These are phyloP conservation scores for Plantago major DNA, from an alignment of 257 asterid genomes.

Conservation along the genomic window DNA sequence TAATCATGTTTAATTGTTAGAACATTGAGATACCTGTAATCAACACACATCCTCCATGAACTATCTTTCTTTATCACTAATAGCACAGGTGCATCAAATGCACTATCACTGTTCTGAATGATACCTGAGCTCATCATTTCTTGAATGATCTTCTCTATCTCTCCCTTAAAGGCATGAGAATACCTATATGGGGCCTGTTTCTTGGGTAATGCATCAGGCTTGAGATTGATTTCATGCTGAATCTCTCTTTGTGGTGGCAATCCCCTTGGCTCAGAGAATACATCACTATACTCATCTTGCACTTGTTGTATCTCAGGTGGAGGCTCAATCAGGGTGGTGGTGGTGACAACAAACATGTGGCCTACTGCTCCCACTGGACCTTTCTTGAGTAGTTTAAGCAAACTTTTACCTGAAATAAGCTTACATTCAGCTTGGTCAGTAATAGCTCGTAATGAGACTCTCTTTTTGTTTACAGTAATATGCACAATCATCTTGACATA, in stretches of 20 bases:
- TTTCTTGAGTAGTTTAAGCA: too few relatives aligned
- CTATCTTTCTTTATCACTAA: neutral
- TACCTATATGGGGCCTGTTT: neutral
- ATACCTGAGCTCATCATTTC: neutral
- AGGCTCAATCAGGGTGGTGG: too few relatives aligned
- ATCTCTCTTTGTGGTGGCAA: neutral
- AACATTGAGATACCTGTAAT: too few relatives aligned
- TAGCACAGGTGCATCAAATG: neutral
- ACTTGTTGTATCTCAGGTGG: neutral
- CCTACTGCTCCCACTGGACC: too few relatives aligned
- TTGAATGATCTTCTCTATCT: neutral
- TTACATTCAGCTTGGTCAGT: too few relatives aligned
- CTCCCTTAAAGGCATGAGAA: neutral
- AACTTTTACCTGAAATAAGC: too few relatives aligned
- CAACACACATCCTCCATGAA: neutral
- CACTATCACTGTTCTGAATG: neutral
- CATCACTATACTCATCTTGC: neutral
- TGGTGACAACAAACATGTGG: too few relatives aligned
- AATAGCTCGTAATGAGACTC: too few relatives aligned
- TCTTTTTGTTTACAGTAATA: too few relatives aligned
- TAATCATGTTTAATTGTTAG: neutral
- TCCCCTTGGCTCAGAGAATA: neutral
- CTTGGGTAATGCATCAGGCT: neutral
- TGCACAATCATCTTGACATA: too few relatives aligned
- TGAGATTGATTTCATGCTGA: neutral